phyloP scores from a whole-genome alignment of 169 alveolate genomes.

The Pseudocohnilembus persalinus region DNA sequence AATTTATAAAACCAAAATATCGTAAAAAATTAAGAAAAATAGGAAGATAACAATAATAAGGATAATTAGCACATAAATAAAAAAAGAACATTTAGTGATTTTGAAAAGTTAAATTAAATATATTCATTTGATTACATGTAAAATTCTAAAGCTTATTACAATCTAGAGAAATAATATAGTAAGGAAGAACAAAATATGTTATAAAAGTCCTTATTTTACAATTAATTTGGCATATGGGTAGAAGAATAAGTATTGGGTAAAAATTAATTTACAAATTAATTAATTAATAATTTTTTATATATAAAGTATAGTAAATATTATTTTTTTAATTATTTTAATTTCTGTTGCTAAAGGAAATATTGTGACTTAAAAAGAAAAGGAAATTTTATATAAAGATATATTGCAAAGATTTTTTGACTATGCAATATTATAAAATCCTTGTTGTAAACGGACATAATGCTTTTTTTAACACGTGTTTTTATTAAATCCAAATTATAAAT shows the following conservation, averaged over 20 bases:
- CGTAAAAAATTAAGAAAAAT: too few species aligned
- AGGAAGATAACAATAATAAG: too few species aligned
- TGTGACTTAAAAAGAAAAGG: background rate
- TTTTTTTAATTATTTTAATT: too few species aligned
- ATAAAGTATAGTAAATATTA: too few species aligned
- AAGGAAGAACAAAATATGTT: background rate
- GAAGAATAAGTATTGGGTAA: background rate
- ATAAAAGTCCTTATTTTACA: background rate
- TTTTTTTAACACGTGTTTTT: background rate
- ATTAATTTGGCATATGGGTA: background rate
- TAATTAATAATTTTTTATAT: too few species aligned
- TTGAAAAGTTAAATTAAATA: background rate
- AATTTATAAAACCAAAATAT: too few species aligned
- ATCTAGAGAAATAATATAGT: too few species aligned
- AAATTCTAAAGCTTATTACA: too few species aligned
- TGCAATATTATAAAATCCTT: background rate
- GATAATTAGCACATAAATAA: too few species aligned
- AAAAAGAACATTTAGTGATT: too few species aligned
- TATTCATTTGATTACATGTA: background rate
- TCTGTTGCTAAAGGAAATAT: background rate
- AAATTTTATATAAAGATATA: background rate
- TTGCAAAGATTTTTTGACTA: background rate
- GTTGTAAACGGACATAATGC: background rate
- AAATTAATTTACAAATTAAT: too few species aligned
- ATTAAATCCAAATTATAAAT: background rate